Base-by-base conservation (phyloP, 495 filamentous ascomycete species). In the Glutinoglossum americanum region DNA sequence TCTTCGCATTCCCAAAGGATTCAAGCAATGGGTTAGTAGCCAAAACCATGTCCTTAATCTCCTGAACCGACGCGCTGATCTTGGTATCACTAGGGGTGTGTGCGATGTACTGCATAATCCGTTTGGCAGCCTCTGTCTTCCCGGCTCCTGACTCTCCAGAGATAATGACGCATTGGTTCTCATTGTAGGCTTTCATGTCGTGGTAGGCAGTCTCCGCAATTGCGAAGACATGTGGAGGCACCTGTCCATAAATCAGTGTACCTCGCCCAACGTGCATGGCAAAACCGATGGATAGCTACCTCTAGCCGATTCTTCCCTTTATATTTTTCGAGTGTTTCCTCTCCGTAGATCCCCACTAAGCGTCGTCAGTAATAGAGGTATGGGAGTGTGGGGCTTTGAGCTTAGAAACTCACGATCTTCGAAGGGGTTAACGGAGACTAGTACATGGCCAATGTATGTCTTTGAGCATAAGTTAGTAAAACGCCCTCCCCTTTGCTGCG, bases 91-190 rank as follows among this genome's bases (percentile, higher is more conserved):
- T 88, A 0, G 93, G 96, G 5, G 95, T 89, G 65, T 83, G 95
- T 56, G 93, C 93, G 71, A 99, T 96, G 71, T 97, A 97, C 70
- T 97, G 93, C 89, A 99, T 99, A 61, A 99, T 84, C 62, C 89
- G 81, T 75, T 99, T 99, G 55, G 93, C 93, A 0, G 93, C 93
- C 68, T 99, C 93, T n/a, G 93, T 99, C 73, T 99, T 99, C 64
- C 93, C 93, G 11, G 93, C 93, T 59, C 93, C 93, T 9, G 93
- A 97, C 74, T 99, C 93, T 62, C 93, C 93, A 23, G 89, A 96
- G 60, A 99, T 99, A 68, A 99, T 99, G 55, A 99, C 89, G 72
- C 93, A 99, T 66, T 99, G 93, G 72, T 97, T 97, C 60, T 97
- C 93, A 64, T 89, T 90, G 76, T 99, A 97, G 19, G 87, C 89